Base-by-base conservation (phyloP, 768 basidiomycete species). In the Suillus luteus region DNA sequence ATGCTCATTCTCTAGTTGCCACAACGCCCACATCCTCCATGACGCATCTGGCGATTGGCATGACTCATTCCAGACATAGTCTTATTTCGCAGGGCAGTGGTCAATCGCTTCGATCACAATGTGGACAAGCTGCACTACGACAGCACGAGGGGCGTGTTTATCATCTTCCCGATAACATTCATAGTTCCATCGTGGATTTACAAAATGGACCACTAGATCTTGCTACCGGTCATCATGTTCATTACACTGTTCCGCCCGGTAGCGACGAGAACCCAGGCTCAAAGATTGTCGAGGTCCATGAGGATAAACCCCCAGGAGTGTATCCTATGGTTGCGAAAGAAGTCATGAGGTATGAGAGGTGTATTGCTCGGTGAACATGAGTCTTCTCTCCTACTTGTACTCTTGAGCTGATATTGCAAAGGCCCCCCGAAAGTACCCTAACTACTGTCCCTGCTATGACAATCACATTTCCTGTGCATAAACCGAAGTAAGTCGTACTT, bases 321-420 rank as follows among this genome's bases (percentile, higher is more conserved):
- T 60, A 1, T 54, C 71, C 75, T 8, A 70, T 69, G 44, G 65
- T 72, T 33, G 54, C 61, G 14, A 8, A 1, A 2, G 64, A 60
- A 57, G 55, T 70, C 14, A 63, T 61, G 17, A 69, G 69, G 22
- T 69, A 49, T 49, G 15, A 69, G 35, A 58, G 41, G 41, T 22
- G 40, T 5, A 35, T 38, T 46, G 8, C 40, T 3, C 54, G 17
- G 46, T 43, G 22, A 27, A 38, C 4, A 54, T 11, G 31, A 54
- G 17, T 1, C 5, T 33, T 31, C 17, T 54, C 17, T 54, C 8
- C 5, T 54, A 9, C 17, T 17, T 54, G 51, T 19, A 54, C 17
- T 31, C 51, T 8, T 19, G 9, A 17, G 10, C 51, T 54, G 51
- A 54, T 5, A 1, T 54, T 33, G 19, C 15, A 17, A 54, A 52